Evolutionary conservation across 805 yeast species (phyloP).

Genomic region (Ogataea nitratoaversa): DNA sequence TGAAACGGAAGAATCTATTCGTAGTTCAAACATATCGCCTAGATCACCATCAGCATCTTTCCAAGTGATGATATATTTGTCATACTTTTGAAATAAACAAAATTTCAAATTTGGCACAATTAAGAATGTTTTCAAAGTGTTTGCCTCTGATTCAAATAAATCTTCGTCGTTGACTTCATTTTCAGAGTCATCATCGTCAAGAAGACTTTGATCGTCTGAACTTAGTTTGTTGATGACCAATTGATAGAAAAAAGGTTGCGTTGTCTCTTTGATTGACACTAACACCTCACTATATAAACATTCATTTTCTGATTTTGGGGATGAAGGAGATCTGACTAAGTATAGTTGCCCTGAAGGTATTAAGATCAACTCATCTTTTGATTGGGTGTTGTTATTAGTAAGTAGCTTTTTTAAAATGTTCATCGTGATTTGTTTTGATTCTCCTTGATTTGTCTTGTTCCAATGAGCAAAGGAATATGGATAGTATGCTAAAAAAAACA

Average conservation of each 20-base stretch:
- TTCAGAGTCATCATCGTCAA: constrained; percentile 44
- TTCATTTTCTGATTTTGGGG: constrained; percentile 86
- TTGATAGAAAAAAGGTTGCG: constrained; percentile 63
- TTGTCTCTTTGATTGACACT: constrained; percentile 64
- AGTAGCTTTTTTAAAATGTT: constrained; percentile 64
- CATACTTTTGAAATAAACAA: constrained; percentile 45
- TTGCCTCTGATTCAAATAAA: constrained; percentile 30
- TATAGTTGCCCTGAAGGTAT: constrained; percentile 79
- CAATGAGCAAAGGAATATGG: too few relatives aligned
- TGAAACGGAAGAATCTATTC: constrained; percentile 58
- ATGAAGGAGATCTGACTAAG: constrained; percentile 65
- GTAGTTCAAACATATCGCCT: constrained; percentile 80
- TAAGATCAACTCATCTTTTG: constrained; percentile 57
- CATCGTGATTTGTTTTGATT: too few relatives aligned
- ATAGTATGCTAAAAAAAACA: too few relatives aligned
- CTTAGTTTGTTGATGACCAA: constrained; percentile 64
- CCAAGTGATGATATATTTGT: constrained; percentile 67
- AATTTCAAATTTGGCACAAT: constrained; percentile 60
- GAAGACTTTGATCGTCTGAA: constrained; percentile 58
- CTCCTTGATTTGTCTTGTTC: too few relatives aligned
- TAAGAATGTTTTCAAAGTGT: constrained; percentile 69
- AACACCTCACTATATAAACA: constrained; percentile 79
- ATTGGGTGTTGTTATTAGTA: constrained; percentile 26
- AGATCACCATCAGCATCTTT: constrained; percentile 77
- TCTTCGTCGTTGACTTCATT: constrained; percentile 38